Base-by-base conservation (phyloP, 1,284 basidiomycete species). In the Boletus holoroseus region DNA sequence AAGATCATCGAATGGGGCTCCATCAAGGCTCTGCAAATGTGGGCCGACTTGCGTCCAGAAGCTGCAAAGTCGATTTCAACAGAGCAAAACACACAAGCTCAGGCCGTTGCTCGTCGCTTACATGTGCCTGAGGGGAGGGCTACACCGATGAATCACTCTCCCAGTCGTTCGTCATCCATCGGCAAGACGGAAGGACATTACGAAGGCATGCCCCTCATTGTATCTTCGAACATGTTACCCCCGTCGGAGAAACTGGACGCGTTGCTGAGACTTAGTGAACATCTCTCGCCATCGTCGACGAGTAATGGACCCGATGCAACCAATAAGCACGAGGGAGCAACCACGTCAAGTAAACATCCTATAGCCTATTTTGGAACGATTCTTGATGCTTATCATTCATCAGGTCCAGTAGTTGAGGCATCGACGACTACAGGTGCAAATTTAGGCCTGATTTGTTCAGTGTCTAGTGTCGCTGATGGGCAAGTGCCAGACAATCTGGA, bases 1-100 rank as follows among this genome's bases (percentile, higher is more conserved):
- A 99, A 99, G 76, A 94, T 99, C 61, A 90, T 96, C 55, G 96
- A 99, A 69, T 99, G 96, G 96, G 95, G 88, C 0, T 88, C 86
- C 0, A 90, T 91, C 71, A 91, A 91, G 65, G 88, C 88, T 6
- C 63, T 91, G 50, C 88, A 91, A 63, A 90, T 90, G 85, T 91
- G 88, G 83, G 88, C 88, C 12, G 88, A 90, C 61, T 72, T 83
- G 52, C 73, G 82, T 42, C 83, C 85, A 3, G 82, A 86, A 42
- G 77, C 74, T 12, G 76, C 77, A 38, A 77, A 72, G 58, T 77
- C 71, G 28, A 71, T 70, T 49, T 73, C 77, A n/a, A 72, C 66
- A 7, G 83, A 77, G 37, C 84, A 85, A 67, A 76, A 73, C 7
- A 78, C 71, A 7, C 79, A 85, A 58, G 85, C 85, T 2, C 77